Conservation (phyloP, 768 basidiomycete species). For the Sarcodon aspratus region DNA sequence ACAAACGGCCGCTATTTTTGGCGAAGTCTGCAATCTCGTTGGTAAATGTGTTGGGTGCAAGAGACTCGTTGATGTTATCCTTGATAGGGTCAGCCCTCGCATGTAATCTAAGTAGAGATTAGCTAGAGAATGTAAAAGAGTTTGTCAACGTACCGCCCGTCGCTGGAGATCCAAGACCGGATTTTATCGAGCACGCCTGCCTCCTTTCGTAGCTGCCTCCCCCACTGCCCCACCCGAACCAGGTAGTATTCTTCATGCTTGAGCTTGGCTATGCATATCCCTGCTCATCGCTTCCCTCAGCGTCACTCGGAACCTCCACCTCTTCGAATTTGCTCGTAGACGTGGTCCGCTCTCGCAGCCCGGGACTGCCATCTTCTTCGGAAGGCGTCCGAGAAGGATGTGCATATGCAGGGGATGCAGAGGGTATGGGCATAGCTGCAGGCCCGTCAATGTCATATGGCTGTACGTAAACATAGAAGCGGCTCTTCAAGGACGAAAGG, state of each 20-base stretch:
- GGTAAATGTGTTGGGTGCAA: too few species aligned
- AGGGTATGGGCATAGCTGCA: slow-evolving; percentile 19
- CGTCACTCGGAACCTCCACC: slow-evolving; percentile 59
- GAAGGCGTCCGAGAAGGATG: slow-evolving; percentile 25
- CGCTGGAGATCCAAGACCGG: too few species aligned
- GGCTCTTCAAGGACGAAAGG: slow-evolving; percentile 51
- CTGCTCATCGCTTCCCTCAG: slow-evolving; percentile 37
- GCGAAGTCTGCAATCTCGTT: too few species aligned
- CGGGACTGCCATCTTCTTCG: too few species aligned
- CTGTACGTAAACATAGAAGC: slow-evolving; percentile 38
- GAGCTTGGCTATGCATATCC: slow-evolving; percentile 11
- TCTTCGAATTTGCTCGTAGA: slow-evolving; percentile 40
- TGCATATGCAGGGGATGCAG: slow-evolving; percentile 17
- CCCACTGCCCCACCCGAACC: slow-evolving; percentile 38
- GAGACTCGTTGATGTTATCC: too few species aligned
- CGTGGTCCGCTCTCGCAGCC: slow-evolving; percentile 33
- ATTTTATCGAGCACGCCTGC: too few species aligned
- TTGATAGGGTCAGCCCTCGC: too few species aligned
- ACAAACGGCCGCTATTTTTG: too few species aligned
- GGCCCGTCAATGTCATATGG: slow-evolving; percentile 12
- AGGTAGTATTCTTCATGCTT: slow-evolving; percentile 20
- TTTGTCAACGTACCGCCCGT: too few species aligned
- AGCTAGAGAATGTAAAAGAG: too few species aligned
- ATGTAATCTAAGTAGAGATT: too few species aligned
- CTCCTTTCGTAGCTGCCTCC: slow-evolving; percentile 36